Conservation (phyloP, 2,329 filamentous ascomycete genomes). For the Cadophora malorum region DNA sequence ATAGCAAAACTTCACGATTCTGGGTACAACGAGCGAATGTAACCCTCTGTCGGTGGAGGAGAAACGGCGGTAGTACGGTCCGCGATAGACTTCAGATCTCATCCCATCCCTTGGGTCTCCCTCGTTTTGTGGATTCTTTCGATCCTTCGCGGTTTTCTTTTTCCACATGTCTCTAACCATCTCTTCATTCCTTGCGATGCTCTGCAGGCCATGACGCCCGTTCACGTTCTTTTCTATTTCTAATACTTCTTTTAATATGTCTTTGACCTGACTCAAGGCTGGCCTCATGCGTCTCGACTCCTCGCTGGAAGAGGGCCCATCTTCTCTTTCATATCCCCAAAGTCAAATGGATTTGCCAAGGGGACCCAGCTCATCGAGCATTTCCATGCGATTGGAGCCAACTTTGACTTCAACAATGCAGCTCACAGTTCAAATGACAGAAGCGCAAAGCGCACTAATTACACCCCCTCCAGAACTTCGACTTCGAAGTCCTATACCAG, state of each 20-base stretch:
- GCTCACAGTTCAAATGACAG: slow-evolving; percentile 23
- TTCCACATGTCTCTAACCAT: slow-evolving; percentile 1
- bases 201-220: slow-evolving; percentile 38
- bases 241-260: slow-evolving; percentile 25
- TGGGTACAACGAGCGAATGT: slow-evolving; percentile 16
- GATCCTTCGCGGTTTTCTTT: slow-evolving; percentile 11
- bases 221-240: slow-evolving; percentile 25
- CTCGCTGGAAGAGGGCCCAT: slow-evolving; percentile 38
- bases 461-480: slow-evolving; percentile 40
- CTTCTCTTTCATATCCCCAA: slow-evolving; percentile 30
- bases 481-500: slow-evolving; percentile 32
- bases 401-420: slow-evolving; percentile 17
- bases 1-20: slow-evolving; percentile 32
- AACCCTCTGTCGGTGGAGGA: slow-evolving; percentile 5
- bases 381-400: slow-evolving; percentile 16
- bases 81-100: slow-evolving; percentile 17
- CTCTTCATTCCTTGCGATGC: slow-evolving; percentile 27
- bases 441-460: slow-evolving; percentile 34
- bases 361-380: slow-evolving; percentile 25
- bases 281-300: slow-evolving; percentile 33
- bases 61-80: slow-evolving; percentile 12
- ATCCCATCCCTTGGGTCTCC: slow-evolving; percentile 19
- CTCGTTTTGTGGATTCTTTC: slow-evolving; percentile 9
- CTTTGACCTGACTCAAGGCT: slow-evolving; percentile 18
- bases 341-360: slow-evolving; percentile 31